Conservation (phyloP, 2,329 filamentous ascomycete genomes). For the Apiospora aurea region DNA sequence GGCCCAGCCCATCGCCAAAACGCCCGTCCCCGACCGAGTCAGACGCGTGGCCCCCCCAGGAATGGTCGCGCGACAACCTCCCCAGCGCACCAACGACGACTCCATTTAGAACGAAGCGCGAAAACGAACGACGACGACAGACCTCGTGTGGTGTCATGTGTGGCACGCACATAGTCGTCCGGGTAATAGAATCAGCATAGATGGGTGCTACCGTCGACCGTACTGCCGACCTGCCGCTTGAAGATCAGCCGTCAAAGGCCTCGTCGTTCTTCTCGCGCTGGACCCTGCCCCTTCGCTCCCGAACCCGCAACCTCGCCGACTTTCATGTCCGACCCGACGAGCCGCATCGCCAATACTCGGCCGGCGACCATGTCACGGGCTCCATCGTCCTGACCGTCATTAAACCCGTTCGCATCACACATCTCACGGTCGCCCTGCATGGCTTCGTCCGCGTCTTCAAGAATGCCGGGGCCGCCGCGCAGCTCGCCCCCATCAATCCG, state of each 20-base stretch:
- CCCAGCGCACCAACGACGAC: neutral
- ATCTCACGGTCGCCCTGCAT: conserved; percentile 79
- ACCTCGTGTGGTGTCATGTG: conserved; percentile 40
- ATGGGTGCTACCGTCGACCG: conserved; percentile 54
- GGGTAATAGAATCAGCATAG: conserved; percentile 46
- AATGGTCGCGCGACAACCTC: conserved; percentile 16
- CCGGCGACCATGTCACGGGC: conserved; percentile 77
- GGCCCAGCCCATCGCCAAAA: conserved; percentile 16
- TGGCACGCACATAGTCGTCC: conserved; percentile 39
- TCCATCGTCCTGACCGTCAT: conserved; percentile 75
- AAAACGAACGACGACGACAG: conserved; percentile 18
- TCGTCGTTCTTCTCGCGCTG: conserved; percentile 63
- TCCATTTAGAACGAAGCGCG: conserved; percentile 19
- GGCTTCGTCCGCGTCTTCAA: conserved; percentile 83
- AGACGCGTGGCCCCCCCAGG: conserved; percentile 19
- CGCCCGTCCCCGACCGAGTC: neutral
- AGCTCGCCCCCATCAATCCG: conserved; percentile 52
- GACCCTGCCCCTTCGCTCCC: conserved; percentile 57
- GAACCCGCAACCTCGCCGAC: conserved; percentile 73
- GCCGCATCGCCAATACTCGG: conserved; percentile 77
- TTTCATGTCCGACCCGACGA: conserved; percentile 81
- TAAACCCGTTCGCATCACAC: conserved; percentile 79
- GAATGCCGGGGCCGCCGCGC: conserved; percentile 64
- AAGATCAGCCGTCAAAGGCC: conserved; percentile 51
- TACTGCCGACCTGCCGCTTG: conserved; percentile 44